These are phyloP conservation scores for Macadamia integrifolia DNA, from an alignment of 164 flowering plant species.

Conservation along the genomic window DNA sequence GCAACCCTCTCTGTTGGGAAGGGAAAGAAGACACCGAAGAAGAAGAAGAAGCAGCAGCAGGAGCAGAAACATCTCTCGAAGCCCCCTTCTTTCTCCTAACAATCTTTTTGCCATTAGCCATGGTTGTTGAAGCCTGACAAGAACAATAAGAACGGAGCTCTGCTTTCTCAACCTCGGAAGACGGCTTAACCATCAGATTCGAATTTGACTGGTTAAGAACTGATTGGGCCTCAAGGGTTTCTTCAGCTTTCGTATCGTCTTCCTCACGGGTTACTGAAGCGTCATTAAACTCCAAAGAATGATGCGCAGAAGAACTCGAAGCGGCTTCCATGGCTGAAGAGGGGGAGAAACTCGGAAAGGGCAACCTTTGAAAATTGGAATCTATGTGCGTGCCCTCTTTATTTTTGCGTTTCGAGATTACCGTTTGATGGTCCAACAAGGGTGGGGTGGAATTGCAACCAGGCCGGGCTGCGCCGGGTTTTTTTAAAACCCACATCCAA, in stretches of 20 bases:
- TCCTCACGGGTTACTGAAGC: background rate
- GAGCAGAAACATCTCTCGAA: conserved; percentile 11
- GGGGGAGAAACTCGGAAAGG: no score
- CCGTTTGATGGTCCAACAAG: no score
- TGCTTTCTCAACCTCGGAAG: background rate
- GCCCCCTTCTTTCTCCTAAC: conserved; percentile 12
- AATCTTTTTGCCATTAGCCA: background rate
- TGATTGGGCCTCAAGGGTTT: background rate
- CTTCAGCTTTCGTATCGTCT: background rate
- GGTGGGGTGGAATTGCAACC: no score
- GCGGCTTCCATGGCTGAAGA: no score
- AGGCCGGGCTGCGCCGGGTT: no score
- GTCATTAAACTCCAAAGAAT: no score
- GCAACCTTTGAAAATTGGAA: no score
- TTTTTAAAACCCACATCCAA: no score
- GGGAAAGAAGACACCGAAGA: background rate
- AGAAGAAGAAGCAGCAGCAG: conserved; percentile 17
- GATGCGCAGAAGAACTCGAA: no score
- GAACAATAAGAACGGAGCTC: background rate
- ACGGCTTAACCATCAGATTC: background rate
- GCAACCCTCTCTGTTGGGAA: conserved; percentile 19
- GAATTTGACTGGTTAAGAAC: background rate
- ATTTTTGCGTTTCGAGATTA: no score
- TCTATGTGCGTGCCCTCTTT: no score
- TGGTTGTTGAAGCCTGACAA: background rate